Evolutionary conservation across 805 yeast species (phyloP).

Genomic region (Metschnikowia matae): DNA sequence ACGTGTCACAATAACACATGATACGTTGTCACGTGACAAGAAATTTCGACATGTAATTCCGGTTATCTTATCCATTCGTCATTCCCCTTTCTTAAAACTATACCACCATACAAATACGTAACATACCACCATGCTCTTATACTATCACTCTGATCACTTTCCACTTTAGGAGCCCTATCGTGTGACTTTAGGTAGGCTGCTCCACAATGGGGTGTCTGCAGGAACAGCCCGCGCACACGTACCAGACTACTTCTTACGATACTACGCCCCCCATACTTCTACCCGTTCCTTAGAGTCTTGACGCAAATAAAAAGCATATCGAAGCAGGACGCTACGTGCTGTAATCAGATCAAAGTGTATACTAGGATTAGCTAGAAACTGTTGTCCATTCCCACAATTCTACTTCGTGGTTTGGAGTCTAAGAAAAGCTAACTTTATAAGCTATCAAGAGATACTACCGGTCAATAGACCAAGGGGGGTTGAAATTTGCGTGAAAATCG

Average conservation of each 20-base stretch:
- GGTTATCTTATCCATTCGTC: no score
- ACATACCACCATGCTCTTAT: no score
- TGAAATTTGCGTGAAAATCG: no score
- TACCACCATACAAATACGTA: no score
- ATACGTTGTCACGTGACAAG: no score
- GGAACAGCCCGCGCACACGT: neutral
- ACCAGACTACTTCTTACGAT: neutral
- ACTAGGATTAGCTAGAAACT: neutral
- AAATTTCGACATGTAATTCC: no score
- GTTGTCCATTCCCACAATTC: neutral
- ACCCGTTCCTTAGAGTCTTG: neutral
- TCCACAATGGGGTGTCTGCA: neutral
- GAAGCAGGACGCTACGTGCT: neutral
- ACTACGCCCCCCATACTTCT: neutral
- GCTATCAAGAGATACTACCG: no score
- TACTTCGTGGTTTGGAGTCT: neutral
- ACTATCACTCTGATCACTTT: no score
- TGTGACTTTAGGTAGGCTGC: neutral
- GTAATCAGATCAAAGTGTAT: neutral
- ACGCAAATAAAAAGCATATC: neutral
- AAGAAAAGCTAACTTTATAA: neutral
- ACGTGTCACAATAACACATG: no score
- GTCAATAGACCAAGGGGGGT: no score
- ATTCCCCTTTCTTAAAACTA: no score
- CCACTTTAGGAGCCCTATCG: no score